Base-by-base conservation (phyloP, 2,329 filamentous ascomycete species). In the Fusarium sp. region DNA sequence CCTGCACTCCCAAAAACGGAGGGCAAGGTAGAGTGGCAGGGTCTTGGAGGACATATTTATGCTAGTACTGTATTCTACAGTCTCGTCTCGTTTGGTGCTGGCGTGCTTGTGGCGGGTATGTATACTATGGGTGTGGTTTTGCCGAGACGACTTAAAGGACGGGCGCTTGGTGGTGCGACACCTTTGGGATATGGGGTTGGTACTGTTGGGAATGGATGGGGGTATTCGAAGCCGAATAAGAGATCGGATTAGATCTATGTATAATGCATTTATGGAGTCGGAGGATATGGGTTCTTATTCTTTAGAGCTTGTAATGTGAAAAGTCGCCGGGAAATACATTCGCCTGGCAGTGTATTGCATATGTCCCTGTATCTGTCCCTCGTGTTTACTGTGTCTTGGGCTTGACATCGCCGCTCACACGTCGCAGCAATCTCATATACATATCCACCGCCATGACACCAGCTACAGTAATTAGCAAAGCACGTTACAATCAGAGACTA, bases 1-100 rank as follows among this genome's bases (percentile, higher is more conserved):
- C 90, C 92, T 1, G 84, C 86, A 40, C 82, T 95, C 69, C 92
- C 92, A 68, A 87, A 86, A 78, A 88, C 85, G n/a, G 88, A 89
- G 78, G 89, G 89, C 13, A 84, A 82, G 65, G 87, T 90, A 8
- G 87, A 89, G 79, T 90, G 89, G 89, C 83, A 86, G 63, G 89
- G 89, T 5, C 85, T 90, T 80, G 88, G 88, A 18, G 87, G 88
- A 0, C 88, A 90, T 69, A 83, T 90, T 32, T 89, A 88, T 75
- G 86, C 87, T 10, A 89, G 87, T 77, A 90, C 88, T 32, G 78
- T 90, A 1, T 90, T 90, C 65, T 90, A 90, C 79, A 83, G 85
- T 61, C 71, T 90, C 12, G 83, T 89, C 4, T 86, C 86, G 9
- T 90, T 90, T 71, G 78, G 84, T 14, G 87, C 88, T 0, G 89